Base-by-base conservation (phyloP, 83 land plant genomes). In the Diphasiastrum complanatum region DNA sequence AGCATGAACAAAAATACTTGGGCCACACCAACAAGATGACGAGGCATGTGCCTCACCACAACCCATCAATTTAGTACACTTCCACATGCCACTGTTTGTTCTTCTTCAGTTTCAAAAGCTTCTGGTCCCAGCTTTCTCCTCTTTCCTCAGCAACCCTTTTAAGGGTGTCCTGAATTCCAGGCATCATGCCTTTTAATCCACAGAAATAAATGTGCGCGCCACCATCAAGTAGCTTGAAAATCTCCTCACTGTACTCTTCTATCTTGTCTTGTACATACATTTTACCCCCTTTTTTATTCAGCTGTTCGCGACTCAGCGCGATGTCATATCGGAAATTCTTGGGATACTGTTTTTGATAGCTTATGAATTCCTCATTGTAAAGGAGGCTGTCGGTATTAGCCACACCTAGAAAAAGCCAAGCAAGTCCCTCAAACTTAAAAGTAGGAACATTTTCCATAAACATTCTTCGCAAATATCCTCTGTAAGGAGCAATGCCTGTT, bases 1-100 rank as follows among this genome's bases (percentile, higher is more conserved):
- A n/a, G n/a, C n/a, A n/a, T n/a, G n/a, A n/a, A n/a, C n/a, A n/a
- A n/a, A n/a, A n/a, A n/a, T n/a, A n/a, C n/a, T n/a, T n/a, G n/a
- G n/a, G n/a, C n/a, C n/a, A n/a, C n/a, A n/a, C n/a, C n/a, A n/a
- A n/a, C n/a, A n/a, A n/a, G n/a, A n/a, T n/a, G n/a, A n/a, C n/a
- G n/a, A n/a, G n/a, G n/a, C n/a, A n/a, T n/a, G n/a, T n/a, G n/a
- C n/a, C n/a, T n/a, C n/a, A n/a, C n/a, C n/a, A n/a, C n/a, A n/a
- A n/a, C n/a, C n/a, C n/a, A n/a, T n/a, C n/a, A n/a, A n/a, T n/a
- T n/a, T 53, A 93, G 47, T 93, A 93, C 2, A 93, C 98, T 72
- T 93, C 98, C 18, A 93, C 96, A 71, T 93, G 98, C 98, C 98
- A 93, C 63, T 93, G 98, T 68, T 93, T 93, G 78, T 89, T 93